Evolutionary conservation across 169 alveolate species (phyloP).

Genomic region (Cystoisospora suis): DNA sequence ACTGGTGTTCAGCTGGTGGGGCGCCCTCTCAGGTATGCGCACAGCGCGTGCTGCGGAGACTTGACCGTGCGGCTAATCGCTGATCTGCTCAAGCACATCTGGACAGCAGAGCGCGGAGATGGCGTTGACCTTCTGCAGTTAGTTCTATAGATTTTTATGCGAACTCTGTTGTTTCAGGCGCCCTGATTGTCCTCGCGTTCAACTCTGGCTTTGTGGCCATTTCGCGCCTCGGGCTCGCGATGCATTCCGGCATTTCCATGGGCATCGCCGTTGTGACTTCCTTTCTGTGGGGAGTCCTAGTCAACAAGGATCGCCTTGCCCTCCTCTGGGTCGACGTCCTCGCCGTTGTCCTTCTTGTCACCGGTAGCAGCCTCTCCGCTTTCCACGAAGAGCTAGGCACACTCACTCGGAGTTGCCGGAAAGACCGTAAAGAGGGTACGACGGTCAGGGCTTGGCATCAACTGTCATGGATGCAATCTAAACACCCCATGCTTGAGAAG

Average conservation of each 20-base stretch:
- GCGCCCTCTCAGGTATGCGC: conserved; percentile 27
- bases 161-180: neutral
- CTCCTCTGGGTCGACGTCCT: conserved; percentile 10
- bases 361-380: conserved; percentile 18
- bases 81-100: neutral
- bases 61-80: neutral
- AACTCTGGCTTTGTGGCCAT: conserved; percentile 25
- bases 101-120: too few species aligned
- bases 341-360: neutral
- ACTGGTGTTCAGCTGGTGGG: conserved; percentile 8
- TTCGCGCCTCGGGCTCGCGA: conserved; percentile 28
- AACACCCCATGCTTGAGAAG: too few species aligned
- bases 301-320: conserved; percentile 26
- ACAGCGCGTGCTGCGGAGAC: neutral
- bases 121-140: too few species aligned
- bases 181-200: neutral
- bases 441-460: too few species aligned
- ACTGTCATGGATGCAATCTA: too few species aligned
- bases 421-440: neutral
- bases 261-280: conserved; percentile 31
- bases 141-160: too few species aligned
- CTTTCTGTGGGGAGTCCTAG: conserved; percentile 29
- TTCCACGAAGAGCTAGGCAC: neutral
- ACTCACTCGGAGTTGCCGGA: neutral
- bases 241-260: conserved; percentile 31